Evolutionary conservation across 139 green algal species (phyloP).

Genomic region (Raphidocelis subcapitata): DNA sequence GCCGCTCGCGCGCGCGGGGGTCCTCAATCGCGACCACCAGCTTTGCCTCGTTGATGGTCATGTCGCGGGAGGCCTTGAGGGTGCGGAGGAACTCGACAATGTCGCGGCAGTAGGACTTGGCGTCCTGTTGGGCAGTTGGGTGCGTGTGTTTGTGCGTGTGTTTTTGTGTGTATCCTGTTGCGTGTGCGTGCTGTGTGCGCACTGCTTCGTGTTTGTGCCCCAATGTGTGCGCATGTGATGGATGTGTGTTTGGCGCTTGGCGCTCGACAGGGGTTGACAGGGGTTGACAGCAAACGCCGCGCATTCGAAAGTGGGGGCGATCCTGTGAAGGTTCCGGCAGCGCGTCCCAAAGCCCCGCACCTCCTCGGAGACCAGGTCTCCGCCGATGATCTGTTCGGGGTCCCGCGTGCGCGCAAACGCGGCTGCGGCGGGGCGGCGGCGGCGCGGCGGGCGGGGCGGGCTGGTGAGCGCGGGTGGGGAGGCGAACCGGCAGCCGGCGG

Average conservation of each 20-base stretch:
- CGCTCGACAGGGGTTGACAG: not conserved
- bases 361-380: slow-evolving; percentile 50
- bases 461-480: too few species aligned
- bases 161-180: too few species aligned
- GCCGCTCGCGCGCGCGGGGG: slow-evolving; percentile 41
- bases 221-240: too few species aligned
- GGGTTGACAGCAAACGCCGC: too few species aligned
- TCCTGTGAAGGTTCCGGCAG: too few species aligned
- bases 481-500: too few species aligned
- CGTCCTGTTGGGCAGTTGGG: slow-evolving; percentile 38
- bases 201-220: too few species aligned
- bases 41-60: slow-evolving; percentile 79
- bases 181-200: too few species aligned
- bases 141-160: too few species aligned
- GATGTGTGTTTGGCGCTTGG: too few species aligned
- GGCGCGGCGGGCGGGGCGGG: too few species aligned
- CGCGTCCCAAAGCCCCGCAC: slow-evolving; percentile 30
- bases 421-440: slow-evolving; percentile 29
- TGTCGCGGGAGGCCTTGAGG: slow-evolving; percentile 78
- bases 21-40: slow-evolving; percentile 86
- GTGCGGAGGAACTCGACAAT: slow-evolving; percentile 62
- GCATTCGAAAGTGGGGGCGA: too few species aligned
- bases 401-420: slow-evolving; percentile 50
- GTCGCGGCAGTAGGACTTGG: slow-evolving; percentile 69
- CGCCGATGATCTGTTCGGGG: slow-evolving; percentile 47